Conservation (phyloP, 2,329 filamentous ascomycete species). For the Drechmeria coniospora region DNA sequence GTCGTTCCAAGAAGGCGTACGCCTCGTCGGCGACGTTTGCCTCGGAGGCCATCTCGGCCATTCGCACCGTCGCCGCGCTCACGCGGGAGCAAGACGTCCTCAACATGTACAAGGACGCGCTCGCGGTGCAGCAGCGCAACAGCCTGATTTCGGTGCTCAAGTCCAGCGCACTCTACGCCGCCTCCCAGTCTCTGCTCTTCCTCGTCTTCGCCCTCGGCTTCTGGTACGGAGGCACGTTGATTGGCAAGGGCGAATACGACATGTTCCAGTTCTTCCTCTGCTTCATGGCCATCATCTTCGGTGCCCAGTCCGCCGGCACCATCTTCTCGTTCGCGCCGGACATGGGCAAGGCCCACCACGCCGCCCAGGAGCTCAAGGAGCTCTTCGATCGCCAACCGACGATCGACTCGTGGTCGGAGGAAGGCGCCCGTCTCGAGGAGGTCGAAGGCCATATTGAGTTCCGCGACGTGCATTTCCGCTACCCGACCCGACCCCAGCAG, state of each 20-base stretch:
- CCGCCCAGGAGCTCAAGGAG: constrained; percentile 63
- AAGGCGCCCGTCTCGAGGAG: constrained; percentile 45
- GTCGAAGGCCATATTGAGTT: constrained; percentile 77
- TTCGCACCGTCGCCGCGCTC: constrained; percentile 82
- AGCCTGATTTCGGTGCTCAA: constrained; percentile 61
- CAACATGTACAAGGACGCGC: constrained; percentile 49
- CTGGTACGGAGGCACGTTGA: constrained; percentile 76
- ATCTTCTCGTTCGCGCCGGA: constrained; percentile 84
- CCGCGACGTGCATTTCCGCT: constrained; percentile 83
- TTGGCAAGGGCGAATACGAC: constrained; percentile 53
- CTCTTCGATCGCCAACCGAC: constrained; percentile 69
- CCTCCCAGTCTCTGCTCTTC: constrained; percentile 72
- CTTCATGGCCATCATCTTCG: constrained; percentile 78
- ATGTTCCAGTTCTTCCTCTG: constrained; percentile 87
- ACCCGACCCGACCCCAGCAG: constrained; percentile 79
- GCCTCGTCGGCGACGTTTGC: constrained; percentile 71
- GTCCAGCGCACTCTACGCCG: constrained; percentile 66
- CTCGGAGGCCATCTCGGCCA: constrained; percentile 84
- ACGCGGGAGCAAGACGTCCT: constrained; percentile 77
- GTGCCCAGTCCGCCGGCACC: constrained; percentile 78
- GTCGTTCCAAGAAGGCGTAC: constrained; percentile 65
- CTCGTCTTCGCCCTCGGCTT: constrained; percentile 76
- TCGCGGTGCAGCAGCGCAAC: constrained; percentile 49
- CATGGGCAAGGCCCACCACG: constrained; percentile 83
- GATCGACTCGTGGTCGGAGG: constrained; percentile 68